Conservation (phyloP, 2,329 filamentous ascomycete species). For the Penicillium expansum region DNA sequence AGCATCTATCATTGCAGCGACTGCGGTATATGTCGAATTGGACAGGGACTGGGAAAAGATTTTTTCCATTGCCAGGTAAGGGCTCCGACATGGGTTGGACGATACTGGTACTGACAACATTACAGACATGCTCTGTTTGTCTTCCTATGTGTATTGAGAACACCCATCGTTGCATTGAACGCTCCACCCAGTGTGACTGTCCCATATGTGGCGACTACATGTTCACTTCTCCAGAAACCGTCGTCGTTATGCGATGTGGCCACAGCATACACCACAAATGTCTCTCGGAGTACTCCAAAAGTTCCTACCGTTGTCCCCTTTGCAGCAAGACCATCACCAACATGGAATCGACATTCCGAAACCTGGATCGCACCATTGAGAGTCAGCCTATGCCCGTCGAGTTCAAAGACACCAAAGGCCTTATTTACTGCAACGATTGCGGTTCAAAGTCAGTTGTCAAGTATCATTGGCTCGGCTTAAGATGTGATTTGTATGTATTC, state of each 20-base stretch:
- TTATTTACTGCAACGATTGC: slow-evolving; percentile 93
- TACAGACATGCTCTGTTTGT: slow-evolving; percentile 86
- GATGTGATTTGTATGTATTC: slow-evolving; percentile 62
- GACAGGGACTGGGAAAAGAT: slow-evolving; percentile 88
- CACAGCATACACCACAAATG: slow-evolving; percentile 93
- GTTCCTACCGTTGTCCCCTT: slow-evolving; percentile 92
- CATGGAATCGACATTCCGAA: slow-evolving; percentile 93
- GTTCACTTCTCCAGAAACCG: slow-evolving; percentile 83
- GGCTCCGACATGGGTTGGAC: background rate
- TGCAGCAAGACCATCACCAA: slow-evolving; percentile 96
- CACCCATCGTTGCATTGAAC: slow-evolving; percentile 90
- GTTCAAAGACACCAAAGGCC: slow-evolving; percentile 73
- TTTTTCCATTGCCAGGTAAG: slow-evolving; percentile 96
- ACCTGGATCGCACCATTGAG: slow-evolving; percentile 81
- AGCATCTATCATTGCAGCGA: slow-evolving; percentile 95
- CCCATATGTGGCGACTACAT: slow-evolving; percentile 96
- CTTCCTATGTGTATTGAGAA: slow-evolving; percentile 82
- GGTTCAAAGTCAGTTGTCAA: slow-evolving; percentile 78
- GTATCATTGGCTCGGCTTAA: slow-evolving; percentile 93
- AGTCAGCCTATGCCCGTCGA: slow-evolving; percentile 88
- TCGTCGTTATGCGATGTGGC: slow-evolving; percentile 92
- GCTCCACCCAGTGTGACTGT: slow-evolving; percentile 91
- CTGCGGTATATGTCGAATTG: slow-evolving; percentile 91
- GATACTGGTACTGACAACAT: slow-evolving; percentile 16
- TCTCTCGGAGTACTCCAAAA: slow-evolving; percentile 81